Conservation (phyloP, 495 filamentous ascomycete species). For the Daldinia grandis region DNA sequence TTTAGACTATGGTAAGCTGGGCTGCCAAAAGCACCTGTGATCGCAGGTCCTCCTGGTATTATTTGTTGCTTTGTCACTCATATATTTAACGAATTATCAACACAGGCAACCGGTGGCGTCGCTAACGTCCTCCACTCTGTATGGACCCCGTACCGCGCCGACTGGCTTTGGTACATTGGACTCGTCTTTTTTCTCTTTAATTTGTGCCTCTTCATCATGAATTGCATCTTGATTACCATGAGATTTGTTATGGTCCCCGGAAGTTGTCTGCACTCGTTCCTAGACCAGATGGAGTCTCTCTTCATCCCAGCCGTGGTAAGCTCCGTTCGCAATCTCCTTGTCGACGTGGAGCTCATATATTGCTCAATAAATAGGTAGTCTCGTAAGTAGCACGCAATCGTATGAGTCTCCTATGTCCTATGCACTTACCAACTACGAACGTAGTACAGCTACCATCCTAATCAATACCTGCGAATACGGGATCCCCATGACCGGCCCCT, state of each 20-base stretch:
- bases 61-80: neutral
- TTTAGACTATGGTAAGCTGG: conserved; percentile 38
- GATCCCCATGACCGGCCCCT: conserved; percentile 67
- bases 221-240: conserved; percentile 70
- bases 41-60: neutral
- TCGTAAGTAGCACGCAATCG: conserved; percentile 44
- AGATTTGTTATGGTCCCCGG: conserved; percentile 76
- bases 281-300: conserved; percentile 80
- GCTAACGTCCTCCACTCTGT: conserved; percentile 75
- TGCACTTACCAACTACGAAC: neutral
- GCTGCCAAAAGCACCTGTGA: neutral
- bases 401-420: no score
- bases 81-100: conserved; percentile 2
- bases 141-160: conserved; percentile 73
- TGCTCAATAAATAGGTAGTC: conserved; percentile 51
- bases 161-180: conserved; percentile 75
- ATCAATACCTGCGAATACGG: conserved; percentile 86
- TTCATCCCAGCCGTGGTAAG: conserved; percentile 80
- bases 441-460: conserved; percentile 75
- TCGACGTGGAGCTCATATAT: neutral
- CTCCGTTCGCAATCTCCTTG: neutral
- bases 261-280: conserved; percentile 74
- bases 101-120: conserved; percentile 79
- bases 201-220: conserved; percentile 73
- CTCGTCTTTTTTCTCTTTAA: conserved; percentile 80